phyloP scores from a whole-genome alignment of 2,329 filamentous ascomycete genomes.

The Ceratocystis ficicola region DNA sequence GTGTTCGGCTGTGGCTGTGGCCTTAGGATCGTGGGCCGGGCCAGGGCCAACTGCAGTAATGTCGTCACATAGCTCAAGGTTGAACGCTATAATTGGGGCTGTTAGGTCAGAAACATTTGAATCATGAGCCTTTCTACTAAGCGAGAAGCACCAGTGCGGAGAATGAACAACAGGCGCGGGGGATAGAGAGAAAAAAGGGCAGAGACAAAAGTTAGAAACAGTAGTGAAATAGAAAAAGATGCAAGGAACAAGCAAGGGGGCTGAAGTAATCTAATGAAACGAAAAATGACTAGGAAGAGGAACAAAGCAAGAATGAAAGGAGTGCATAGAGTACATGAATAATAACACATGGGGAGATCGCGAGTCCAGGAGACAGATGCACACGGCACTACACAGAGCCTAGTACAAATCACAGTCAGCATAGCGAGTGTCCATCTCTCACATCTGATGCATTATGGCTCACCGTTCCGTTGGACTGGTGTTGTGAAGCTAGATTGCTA shows the following conservation, averaged over 20 bases:
- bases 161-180: background rate
- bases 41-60: background rate
- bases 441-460: background rate
- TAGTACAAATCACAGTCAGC: background rate
- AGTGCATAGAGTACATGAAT: conserved; percentile 6
- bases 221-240: background rate
- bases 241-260: background rate
- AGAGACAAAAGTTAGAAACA: background rate
- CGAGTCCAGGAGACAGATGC: background rate
- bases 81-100: conserved; percentile 3
- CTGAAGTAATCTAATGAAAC: background rate
- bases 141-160: conserved; percentile 8
- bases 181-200: background rate
- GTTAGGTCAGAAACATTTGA: background rate
- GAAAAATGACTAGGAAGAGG: background rate
- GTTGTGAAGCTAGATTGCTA: background rate
- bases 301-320: background rate
- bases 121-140: background rate
- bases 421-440: background rate
- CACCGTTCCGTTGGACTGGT: background rate
- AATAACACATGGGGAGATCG: background rate
- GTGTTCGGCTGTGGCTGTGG: background rate
- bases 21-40: conserved; percentile 1
- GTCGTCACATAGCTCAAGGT: background rate
- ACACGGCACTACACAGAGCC: too few species aligned